Percentiles rank a stretch among this genome's conserved stretches.
phyloP scores from a whole-genome alignment of 208 protist species.

The Herpetomonas samuelpessoai region DNA sequence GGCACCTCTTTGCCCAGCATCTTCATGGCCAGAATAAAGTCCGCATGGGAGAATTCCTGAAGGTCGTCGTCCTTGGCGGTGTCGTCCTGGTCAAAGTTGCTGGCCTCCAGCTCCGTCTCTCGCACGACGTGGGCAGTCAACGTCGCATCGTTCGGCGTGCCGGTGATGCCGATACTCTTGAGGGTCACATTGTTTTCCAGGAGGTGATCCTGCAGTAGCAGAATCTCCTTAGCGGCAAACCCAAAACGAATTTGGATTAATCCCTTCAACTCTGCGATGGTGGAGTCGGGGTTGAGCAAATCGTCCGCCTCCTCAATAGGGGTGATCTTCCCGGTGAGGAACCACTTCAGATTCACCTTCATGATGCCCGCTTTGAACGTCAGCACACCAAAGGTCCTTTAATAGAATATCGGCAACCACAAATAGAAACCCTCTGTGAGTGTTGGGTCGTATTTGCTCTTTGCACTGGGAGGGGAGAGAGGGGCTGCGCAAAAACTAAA shows the following conservation, averaged over 20 bases:
- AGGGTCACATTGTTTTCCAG: slow-evolving; percentile 53
- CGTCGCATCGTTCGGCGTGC: slow-evolving; percentile 33
- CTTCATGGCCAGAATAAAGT: slow-evolving; percentile 76
- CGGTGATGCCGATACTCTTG: slow-evolving; percentile 38
- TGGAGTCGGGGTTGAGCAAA: slow-evolving; percentile 57
- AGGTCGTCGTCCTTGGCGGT: slow-evolving; percentile 52
- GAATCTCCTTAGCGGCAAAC: slow-evolving; percentile 55
- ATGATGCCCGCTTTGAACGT: too few species aligned
- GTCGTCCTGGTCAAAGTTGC: slow-evolving; percentile 48
- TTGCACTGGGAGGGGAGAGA: too few species aligned
- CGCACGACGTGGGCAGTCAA: slow-evolving; percentile 61
- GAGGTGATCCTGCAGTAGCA: slow-evolving; percentile 52
- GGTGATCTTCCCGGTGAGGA: slow-evolving; percentile 59
- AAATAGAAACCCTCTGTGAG: too few species aligned
- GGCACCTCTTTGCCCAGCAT: slow-evolving; percentile 71
- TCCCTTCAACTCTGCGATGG: slow-evolving; percentile 79
- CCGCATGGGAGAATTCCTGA: slow-evolving; percentile 79
- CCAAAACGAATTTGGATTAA: slow-evolving; percentile 83
- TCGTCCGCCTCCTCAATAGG: slow-evolving; percentile 58
- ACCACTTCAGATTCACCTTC: slow-evolving; percentile 67
- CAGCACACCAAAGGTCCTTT: too few species aligned
- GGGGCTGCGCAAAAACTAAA: too few species aligned
- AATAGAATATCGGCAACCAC: too few species aligned
- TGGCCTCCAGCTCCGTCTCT: slow-evolving; percentile 45
- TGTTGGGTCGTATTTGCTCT: too few species aligned